Conservation (phyloP, 164 flowering plant species). For the Cinnamomum micranthum region DNA sequence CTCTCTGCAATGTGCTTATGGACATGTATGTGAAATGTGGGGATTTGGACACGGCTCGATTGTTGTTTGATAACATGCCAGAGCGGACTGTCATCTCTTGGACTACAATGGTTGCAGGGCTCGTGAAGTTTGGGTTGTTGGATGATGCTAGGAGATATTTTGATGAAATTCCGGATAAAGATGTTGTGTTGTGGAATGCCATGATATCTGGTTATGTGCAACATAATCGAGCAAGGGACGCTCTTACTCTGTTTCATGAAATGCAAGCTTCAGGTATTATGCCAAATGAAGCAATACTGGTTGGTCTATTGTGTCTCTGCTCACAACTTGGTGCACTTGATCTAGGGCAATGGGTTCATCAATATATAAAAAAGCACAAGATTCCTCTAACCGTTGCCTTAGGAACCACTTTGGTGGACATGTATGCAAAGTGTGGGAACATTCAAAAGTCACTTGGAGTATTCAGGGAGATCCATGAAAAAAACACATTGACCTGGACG, state of each 20-base stretch:
- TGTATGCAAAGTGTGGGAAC: conserved; percentile 80
- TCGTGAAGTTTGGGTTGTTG: conserved; percentile 39
- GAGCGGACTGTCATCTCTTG: conserved; percentile 49
- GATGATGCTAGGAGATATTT: conserved; percentile 44
- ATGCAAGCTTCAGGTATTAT: conserved; percentile 41
- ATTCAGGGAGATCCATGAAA: conserved; percentile 43
- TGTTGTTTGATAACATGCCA: conserved; percentile 46
- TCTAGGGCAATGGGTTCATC: conserved; percentile 63
- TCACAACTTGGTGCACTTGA: conserved; percentile 69
- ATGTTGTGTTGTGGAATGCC: conserved; percentile 72
- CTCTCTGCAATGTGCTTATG: conserved; percentile 53
- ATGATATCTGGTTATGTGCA: conserved; percentile 60
- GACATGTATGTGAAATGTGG: conserved; percentile 77
- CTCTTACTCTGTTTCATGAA: conserved; percentile 53
- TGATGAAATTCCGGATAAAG: conserved; percentile 54
- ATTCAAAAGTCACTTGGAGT: conserved; percentile 48
- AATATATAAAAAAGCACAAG: conserved; percentile 41
- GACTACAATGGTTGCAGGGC: conserved; percentile 64
- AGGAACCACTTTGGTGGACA: conserved; percentile 68
- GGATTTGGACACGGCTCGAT: conserved; percentile 36
- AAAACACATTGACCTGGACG: conserved; percentile 63
- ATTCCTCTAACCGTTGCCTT: conserved; percentile 41
- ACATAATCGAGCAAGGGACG: conserved; percentile 48
- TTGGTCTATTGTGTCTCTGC: conserved; percentile 54
- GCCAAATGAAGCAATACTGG: conserved; percentile 67